Evolutionary conservation across 1,139 yeast species (phyloP).

Genomic region (Sugiyamaella castrensis): DNA sequence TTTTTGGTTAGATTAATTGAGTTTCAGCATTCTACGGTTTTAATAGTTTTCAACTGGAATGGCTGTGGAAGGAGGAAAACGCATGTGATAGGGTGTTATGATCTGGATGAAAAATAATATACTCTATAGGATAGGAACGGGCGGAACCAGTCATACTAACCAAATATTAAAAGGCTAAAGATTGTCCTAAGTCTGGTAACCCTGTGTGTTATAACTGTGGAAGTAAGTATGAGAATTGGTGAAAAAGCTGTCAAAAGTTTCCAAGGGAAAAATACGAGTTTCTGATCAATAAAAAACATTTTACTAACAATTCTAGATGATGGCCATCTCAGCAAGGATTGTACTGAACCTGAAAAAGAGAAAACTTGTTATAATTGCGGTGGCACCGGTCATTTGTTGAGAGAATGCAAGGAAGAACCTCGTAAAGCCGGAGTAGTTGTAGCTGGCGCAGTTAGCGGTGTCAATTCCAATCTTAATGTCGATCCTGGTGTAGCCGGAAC

Average conservation of each 20-base stretch:
- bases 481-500: slow-evolving; percentile 6
- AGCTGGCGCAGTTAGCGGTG: slow-evolving; percentile 20
- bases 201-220: slow-evolving; percentile 40
- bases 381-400: slow-evolving; percentile 77
- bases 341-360: slow-evolving; percentile 45
- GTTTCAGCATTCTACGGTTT: too few species aligned
- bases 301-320: slow-evolving; percentile 21
- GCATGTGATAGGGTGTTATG: too few species aligned
- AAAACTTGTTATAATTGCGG: slow-evolving; percentile 78
- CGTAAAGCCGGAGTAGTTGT: slow-evolving; percentile 17
- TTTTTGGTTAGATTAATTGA: too few species aligned
- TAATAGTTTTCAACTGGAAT: too few species aligned
- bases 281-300: neutral
- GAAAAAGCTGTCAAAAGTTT: too few species aligned
- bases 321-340: slow-evolving; percentile 82
- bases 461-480: neutral
- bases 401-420: slow-evolving; percentile 44
- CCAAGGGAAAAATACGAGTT: too few species aligned
- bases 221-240: slow-evolving; percentile 20
- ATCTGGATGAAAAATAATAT: too few species aligned
- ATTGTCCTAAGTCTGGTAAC: slow-evolving; percentile 37
- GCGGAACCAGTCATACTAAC: too few species aligned
- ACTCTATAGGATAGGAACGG: too few species aligned
- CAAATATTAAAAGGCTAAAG: slow-evolving; percentile 32
- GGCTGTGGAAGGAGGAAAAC: too few species aligned